A percentile compares a stretch with the other conserved stretches of the same genome.
Evolutionary conservation across 768 basidiomycete genomes (phyloP).

Genomic region (Kwoniella botswanensis): DNA sequence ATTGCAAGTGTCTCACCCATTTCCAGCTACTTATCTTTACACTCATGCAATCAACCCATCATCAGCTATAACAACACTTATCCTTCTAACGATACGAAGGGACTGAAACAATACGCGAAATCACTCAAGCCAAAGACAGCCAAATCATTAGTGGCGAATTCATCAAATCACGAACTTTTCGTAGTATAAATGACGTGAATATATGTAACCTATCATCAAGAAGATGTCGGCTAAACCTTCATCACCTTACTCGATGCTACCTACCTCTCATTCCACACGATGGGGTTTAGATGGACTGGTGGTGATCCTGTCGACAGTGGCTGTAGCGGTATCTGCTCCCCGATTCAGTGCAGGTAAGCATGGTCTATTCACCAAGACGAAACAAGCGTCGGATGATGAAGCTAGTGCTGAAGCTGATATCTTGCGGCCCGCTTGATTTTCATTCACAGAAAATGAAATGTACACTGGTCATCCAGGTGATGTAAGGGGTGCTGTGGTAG

Average conservation of each 20-base stretch:
- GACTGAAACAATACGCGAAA: background rate
- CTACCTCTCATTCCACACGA: constrained; percentile 32
- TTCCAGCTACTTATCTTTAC: background rate
- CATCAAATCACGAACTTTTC: too few relatives aligned
- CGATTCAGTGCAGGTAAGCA: constrained; percentile 26
- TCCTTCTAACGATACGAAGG: background rate
- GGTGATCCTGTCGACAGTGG: constrained; percentile 23
- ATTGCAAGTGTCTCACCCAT: background rate
- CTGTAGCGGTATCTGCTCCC: constrained; percentile 37
- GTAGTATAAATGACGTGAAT: constrained; percentile 3
- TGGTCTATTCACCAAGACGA: background rate
- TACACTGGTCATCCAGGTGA: constrained; percentile 37
- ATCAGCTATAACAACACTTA: background rate
- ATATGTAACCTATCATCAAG: background rate
- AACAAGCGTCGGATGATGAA: background rate
- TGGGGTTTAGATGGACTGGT: constrained; percentile 35
- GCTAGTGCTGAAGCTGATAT: background rate
- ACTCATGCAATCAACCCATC: background rate
- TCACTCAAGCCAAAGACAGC: background rate
- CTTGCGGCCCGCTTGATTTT: background rate
- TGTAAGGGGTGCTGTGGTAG: constrained; percentile 33
- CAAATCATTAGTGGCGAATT: background rate
- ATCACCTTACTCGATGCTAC: constrained; percentile 9
- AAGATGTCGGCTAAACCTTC: background rate
- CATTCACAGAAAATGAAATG: constrained; percentile 28